Conservation (phyloP, 371 early-diverging fungal species). For the Mortierella sp. region DNA sequence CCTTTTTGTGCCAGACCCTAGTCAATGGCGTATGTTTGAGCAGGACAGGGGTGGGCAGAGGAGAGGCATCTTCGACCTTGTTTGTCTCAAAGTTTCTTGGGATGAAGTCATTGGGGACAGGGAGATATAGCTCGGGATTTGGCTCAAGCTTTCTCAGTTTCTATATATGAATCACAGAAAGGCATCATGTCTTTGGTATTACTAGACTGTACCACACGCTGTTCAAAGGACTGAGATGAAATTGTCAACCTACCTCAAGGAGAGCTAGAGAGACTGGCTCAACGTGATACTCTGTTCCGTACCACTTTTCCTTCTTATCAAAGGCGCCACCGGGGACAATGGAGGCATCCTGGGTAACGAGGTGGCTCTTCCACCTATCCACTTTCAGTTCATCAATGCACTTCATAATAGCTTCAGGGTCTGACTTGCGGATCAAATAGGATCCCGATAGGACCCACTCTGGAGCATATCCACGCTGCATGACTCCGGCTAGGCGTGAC, state of each 20-base stretch:
- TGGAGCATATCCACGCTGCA: slow-evolving; percentile 76
- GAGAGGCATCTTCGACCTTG: slow-evolving; percentile 56
- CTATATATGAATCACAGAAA: slow-evolving; percentile 29
- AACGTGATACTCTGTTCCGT: slow-evolving; percentile 87
- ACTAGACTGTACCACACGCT: not conserved
- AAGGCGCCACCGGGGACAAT: slow-evolving; percentile 59
- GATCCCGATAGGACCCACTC: slow-evolving; percentile 78
- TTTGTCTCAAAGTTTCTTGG: slow-evolving; percentile 76
- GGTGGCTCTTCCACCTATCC: slow-evolving; percentile 67
- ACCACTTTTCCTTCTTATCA: slow-evolving; percentile 76
- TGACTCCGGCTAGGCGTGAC: slow-evolving; percentile 67
- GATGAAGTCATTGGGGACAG: slow-evolving; percentile 84
- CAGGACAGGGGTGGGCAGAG: slow-evolving; percentile 59
- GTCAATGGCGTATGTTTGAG: slow-evolving; percentile 70
- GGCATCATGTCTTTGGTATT: not conserved
- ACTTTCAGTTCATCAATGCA: slow-evolving; percentile 68
- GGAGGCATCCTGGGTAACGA: slow-evolving; percentile 48
- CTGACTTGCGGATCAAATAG: slow-evolving; percentile 69
- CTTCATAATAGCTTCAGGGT: slow-evolving; percentile 68
- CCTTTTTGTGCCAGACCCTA: slow-evolving; percentile 94
- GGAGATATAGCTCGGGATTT: slow-evolving; percentile 74
- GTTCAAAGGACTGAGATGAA: not conserved
- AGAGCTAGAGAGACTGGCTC: slow-evolving; percentile 65
- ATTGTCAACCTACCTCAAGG: slow-evolving; percentile 57
- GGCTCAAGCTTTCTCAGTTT: slow-evolving; percentile 58